Conservation (phyloP, 2,329 filamentous ascomycete genomes). For the Scortechinia acanthostroma region DNA sequence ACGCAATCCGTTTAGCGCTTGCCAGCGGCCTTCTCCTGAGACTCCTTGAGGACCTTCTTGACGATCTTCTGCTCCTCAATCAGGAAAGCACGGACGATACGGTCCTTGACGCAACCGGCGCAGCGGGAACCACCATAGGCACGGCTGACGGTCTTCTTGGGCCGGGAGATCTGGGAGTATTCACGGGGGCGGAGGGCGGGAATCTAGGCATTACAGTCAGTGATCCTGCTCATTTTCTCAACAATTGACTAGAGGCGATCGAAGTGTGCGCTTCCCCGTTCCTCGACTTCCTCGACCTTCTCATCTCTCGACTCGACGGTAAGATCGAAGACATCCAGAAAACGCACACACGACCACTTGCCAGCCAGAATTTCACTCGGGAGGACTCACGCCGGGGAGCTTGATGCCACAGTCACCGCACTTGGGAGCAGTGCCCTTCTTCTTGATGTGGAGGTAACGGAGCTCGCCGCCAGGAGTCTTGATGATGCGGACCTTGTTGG, state of each 20-base stretch:
- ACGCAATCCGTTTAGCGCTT: conserved; percentile 21
- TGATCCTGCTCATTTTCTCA: conserved; percentile 4
- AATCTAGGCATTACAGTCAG: conserved; percentile 46
- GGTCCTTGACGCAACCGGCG: conserved; percentile 96
- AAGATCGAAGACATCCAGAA: too few relatives aligned
- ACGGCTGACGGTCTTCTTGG: conserved; percentile 98
- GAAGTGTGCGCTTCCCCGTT: too few relatives aligned
- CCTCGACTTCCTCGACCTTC: too few relatives aligned
- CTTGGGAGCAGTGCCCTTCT: conserved; percentile 96
- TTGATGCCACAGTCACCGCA: conserved; percentile 98
- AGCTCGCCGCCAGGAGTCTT: conserved; percentile 96
- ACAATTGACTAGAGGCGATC: too few relatives aligned
- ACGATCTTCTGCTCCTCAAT: conserved; percentile 99
- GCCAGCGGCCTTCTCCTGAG: conserved; percentile 68
- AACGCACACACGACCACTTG: not conserved
- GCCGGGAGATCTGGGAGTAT: conserved; percentile 93
- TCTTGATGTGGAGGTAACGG: conserved; percentile 98
- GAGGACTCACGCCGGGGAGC: conserved; percentile 84
- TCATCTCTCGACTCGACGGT: too few relatives aligned
- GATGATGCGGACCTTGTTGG: conserved; percentile 91
- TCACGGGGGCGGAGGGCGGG: conserved; percentile 96
- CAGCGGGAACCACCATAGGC: conserved; percentile 98
- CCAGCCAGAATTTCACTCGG: not conserved
- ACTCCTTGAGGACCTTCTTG: conserved; percentile 99
- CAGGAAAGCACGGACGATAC: conserved; percentile 94